Conservation (phyloP, 2,329 filamentous ascomycete species). For the Scedosporium minutisporum region DNA sequence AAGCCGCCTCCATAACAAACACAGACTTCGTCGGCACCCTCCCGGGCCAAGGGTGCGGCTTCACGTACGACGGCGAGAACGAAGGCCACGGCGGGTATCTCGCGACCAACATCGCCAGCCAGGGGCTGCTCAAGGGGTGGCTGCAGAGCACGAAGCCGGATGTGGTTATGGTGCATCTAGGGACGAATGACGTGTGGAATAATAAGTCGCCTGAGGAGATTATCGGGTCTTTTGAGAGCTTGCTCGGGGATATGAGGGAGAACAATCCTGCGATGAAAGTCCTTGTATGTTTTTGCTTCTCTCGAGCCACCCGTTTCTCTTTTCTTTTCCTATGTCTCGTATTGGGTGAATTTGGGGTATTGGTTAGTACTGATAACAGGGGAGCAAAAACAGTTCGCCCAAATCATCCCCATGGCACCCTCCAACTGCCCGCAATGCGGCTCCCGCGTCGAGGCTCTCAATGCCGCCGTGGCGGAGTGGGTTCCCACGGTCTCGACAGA, state of each 20-base stretch:
- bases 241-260: slow-evolving; percentile 6
- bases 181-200: slow-evolving; percentile 31
- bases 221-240: neutral
- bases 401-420: slow-evolving; percentile 23
- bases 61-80: slow-evolving; percentile 26
- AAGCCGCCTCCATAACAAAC: slow-evolving; percentile 21
- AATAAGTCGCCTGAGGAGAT: neutral
- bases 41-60: slow-evolving; percentile 21
- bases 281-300: neutral
- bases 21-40: slow-evolving; percentile 33
- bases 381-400: slow-evolving; percentile 13
- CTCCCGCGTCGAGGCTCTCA: slow-evolving; percentile 14
- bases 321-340: neutral
- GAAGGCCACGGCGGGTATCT: slow-evolving; percentile 34
- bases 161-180: slow-evolving; percentile 35
- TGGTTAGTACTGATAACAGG: neutral
- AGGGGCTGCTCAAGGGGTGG: slow-evolving; percentile 28
- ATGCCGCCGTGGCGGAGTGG: slow-evolving; percentile 21
- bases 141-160: slow-evolving; percentile 26
- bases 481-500: slow-evolving; percentile 15
- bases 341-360: neutral
- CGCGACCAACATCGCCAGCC: slow-evolving; percentile 31
- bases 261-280: slow-evolving; percentile 3
- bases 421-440: slow-evolving; percentile 17
- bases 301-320: neutral